phyloP scores from a whole-genome alignment of 345 rosid species.

The Cardiospermum halicacabum region DNA sequence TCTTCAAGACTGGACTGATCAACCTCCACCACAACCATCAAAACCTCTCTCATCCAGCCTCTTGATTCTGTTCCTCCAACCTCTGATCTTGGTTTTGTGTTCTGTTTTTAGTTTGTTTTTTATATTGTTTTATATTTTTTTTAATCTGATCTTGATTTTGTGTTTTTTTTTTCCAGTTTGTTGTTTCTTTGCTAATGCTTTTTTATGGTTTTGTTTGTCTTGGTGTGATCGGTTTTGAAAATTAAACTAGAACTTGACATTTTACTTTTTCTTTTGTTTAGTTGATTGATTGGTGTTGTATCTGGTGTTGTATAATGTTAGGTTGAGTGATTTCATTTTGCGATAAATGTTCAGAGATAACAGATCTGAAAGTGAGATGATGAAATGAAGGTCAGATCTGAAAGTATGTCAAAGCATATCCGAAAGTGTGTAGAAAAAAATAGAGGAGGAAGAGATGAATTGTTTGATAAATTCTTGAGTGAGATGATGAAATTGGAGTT shows the following conservation, averaged over 20 bases:
- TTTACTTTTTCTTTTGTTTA: background rate
- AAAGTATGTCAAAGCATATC: too few species aligned
- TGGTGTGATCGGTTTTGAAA: background rate
- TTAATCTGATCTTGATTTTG: too few species aligned
- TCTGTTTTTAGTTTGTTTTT: too few species aligned
- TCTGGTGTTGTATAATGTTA: background rate
- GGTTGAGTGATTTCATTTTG: slow-evolving; percentile 6
- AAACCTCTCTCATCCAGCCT: slow-evolving; percentile 45
- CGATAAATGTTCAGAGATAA: slow-evolving; percentile 35
- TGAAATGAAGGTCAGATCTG: too few species aligned
- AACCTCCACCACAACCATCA: too few species aligned
- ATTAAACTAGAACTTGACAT: background rate
- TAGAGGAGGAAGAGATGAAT: too few species aligned
- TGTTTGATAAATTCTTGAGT: too few species aligned
- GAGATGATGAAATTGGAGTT: too few species aligned
- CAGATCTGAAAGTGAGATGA: too few species aligned
- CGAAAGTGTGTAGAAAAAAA: too few species aligned
- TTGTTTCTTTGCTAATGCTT: background rate
- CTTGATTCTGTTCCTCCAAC: slow-evolving; percentile 59
- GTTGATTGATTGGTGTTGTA: background rate
- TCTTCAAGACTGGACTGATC: slow-evolving; percentile 45
- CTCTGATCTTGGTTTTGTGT: slow-evolving; percentile 19
- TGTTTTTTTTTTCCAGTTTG: too few species aligned
- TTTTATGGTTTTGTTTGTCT: background rate
- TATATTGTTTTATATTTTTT: too few species aligned